A percentile compares a stretch with the other conserved stretches of the same genome.
Evolutionary conservation across 1,284 basidiomycete species (phyloP).

Genomic region (Ceratobasidium sp.): DNA sequence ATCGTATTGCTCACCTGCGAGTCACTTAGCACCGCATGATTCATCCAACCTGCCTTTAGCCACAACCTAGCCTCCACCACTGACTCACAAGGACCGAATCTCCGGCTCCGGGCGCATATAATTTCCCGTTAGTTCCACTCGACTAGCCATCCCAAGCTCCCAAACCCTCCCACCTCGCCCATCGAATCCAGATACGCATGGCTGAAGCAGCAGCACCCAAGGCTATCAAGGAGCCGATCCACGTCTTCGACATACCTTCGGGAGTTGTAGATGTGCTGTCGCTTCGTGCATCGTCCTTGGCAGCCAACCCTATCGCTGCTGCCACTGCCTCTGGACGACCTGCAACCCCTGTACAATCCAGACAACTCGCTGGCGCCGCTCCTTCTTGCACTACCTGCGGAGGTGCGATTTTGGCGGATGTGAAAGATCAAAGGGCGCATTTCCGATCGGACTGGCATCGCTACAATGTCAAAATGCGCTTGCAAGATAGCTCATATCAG

Average conservation of each 20-base stretch:
- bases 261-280: slow-evolving; percentile 47
- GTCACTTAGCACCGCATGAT: slow-evolving; percentile 24
- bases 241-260: slow-evolving; percentile 49
- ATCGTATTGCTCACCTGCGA: slow-evolving; percentile 15
- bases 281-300: slow-evolving; percentile 45
- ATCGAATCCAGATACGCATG: neutral
- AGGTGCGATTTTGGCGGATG: slow-evolving; percentile 70
- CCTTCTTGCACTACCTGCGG: slow-evolving; percentile 75
- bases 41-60: slow-evolving; percentile 4
- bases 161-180: neutral
- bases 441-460: slow-evolving; percentile 98
- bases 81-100: neutral
- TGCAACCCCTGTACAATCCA: slow-evolving; percentile 36
- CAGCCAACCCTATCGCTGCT: slow-evolving; percentile 21
- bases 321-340: slow-evolving; percentile 9
- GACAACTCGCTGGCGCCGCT: slow-evolving; percentile 42
- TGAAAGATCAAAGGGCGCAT: slow-evolving; percentile 85
- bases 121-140: no score
- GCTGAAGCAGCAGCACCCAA: neutral
- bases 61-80: neutral
- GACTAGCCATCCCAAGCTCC: neutral
- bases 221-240: slow-evolving; percentile 42
- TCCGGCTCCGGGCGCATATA: slow-evolving; percentile 15
- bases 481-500: slow-evolving; percentile 62
- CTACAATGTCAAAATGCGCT: slow-evolving; percentile 89